Evolutionary conservation across 805 yeast species (phyloP), one percentile per base, ranked within the genome.

Genomic region (Wickerhamomyces canadensis): DNA sequence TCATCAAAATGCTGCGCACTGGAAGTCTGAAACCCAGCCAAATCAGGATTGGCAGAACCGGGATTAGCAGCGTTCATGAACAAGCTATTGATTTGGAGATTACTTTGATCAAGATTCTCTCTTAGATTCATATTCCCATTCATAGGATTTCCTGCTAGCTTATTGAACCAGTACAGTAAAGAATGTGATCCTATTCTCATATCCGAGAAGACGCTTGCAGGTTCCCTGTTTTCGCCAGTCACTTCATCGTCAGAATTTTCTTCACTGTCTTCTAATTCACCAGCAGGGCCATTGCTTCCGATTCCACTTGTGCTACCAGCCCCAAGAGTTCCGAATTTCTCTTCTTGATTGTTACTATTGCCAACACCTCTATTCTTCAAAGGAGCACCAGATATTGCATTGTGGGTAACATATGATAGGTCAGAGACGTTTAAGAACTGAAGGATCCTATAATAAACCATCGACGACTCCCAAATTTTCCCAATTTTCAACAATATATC

Each of bases 131-230:
- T 24, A 11, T 34, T 35, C n/a, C 26, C 33, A 12, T 25, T 40
- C 25, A 21, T 7, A 7, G 23, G 23, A 7, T 48, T 47, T 3
- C 43, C 45, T 2, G 55, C 48, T 16, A 48, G 37, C 35, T 54
- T 49, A 29, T 51, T 51, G 38, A 57, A 47, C 54, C 57, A 54
- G 35, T 48, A 49, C n/a, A 60, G 41, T 17, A 58, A 36, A 4
- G 57, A 50, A 40, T 57, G 59, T 13, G 61, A 55, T 17, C 57
- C 58, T 21, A 57, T 49, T 27, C 60, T 48, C 57, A 58, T 57
- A 38, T 58, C 63, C 1, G 62, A 50, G 28, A 65, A 58, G 13
- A 66, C 68, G 35, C 54, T 55, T 11, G 61, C 58, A 4, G 65
- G 65, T 33, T 59, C 64, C 36, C 49, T 43, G 12, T 45, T 31